Evolutionary conservation across 108 stramenopile species (phyloP), one percentile per base, ranked within the genome.

Genomic region (Pseudonitzschia multiseries): DNA sequence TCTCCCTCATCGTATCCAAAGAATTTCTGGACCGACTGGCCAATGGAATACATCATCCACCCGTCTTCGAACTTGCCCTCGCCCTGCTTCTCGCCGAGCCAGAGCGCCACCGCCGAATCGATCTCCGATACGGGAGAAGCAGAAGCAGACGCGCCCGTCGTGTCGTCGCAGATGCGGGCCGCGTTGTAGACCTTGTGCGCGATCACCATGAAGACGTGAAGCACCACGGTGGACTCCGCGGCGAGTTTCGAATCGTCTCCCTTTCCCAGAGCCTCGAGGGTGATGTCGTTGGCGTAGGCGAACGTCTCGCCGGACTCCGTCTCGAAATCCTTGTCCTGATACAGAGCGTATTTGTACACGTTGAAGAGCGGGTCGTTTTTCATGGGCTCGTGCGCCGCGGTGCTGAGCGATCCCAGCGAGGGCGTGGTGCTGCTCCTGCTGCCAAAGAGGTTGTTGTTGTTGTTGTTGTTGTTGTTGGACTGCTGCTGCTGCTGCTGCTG

Each of bases 41-140:
- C 84, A 73, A 88, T 71, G 12, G 84, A 76, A 54, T 88, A 89
- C 31, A 93, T 71, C 72, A 83, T 78, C 42, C 77, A 82, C 4
- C 90, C 93, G 24, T 75, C 60, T 46, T 84, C 80, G 57, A 65
- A 78, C 36, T 56, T 57, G 17, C 79, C 81, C 28, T 81, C 70
- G 13, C 61, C 75, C 61, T 83, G 79, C 13, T 81, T 77, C 24
- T 83, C 44, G 46, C 93, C 93, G 21, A 92, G 83, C 89, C 89
- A 94, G 22, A 89, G 76, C 5, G 84, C 93, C 26, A 91, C 88
- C 21, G 90, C 93, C 21, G 77, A 74, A 68, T 94, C 93, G 51
- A 94, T 59, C 8, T 33, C 69, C 36, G 57, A 68, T 57, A 65
- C 67, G 12, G 65, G 46, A 31, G 66, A 65, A 29, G 68, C 56